phyloP scores from a whole-genome alignment of 192 early-diverging fungal genomes.

The Umbelopsis vinacea region DNA sequence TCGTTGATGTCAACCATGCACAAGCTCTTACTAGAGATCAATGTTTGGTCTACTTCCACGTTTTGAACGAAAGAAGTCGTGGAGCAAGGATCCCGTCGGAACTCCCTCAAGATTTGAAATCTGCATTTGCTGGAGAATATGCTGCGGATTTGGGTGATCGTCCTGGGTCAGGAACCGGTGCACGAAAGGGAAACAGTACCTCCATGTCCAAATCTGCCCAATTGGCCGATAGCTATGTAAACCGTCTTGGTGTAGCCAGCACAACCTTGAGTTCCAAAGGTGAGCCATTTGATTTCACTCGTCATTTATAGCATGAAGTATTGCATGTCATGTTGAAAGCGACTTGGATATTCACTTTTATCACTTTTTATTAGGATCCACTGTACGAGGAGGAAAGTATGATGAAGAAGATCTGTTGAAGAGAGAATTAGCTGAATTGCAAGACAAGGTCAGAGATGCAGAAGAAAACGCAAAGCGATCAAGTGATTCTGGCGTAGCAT shows the following conservation, averaged over 20 bases:
- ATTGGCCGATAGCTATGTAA: slow-evolving; percentile 45
- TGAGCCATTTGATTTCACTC: not conserved
- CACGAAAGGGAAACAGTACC: slow-evolving; percentile 31
- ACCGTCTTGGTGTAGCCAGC: slow-evolving; percentile 38
- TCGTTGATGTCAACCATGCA: slow-evolving; percentile 60
- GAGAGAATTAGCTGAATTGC: slow-evolving; percentile 49
- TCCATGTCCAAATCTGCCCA: slow-evolving; percentile 36
- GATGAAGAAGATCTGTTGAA: slow-evolving; percentile 55
- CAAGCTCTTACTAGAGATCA: slow-evolving; percentile 61
- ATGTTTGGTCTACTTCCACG: slow-evolving; percentile 60
- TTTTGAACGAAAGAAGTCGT: slow-evolving; percentile 57
- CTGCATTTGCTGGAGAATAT: slow-evolving; percentile 57
- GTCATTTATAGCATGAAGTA: not conserved
- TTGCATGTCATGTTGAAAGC: not conserved
- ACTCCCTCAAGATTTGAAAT: slow-evolving; percentile 55
- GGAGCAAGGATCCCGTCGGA: slow-evolving; percentile 53
- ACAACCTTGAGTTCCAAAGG: slow-evolving; percentile 40
- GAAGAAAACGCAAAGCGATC: slow-evolving; percentile 41
- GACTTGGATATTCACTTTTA: not conserved
- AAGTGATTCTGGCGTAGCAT: slow-evolving; percentile 23
- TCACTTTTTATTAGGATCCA: not conserved
- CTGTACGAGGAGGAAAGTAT: slow-evolving; percentile 14
- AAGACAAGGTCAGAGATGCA: slow-evolving; percentile 52
- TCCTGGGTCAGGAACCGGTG: slow-evolving; percentile 33
- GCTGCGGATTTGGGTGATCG: slow-evolving; percentile 46